Percentiles rank a stretch among this genome's conserved stretches.
phyloP scores from a whole-genome alignment of 352 stramenopile species.

The Phytophthora constricta region DNA sequence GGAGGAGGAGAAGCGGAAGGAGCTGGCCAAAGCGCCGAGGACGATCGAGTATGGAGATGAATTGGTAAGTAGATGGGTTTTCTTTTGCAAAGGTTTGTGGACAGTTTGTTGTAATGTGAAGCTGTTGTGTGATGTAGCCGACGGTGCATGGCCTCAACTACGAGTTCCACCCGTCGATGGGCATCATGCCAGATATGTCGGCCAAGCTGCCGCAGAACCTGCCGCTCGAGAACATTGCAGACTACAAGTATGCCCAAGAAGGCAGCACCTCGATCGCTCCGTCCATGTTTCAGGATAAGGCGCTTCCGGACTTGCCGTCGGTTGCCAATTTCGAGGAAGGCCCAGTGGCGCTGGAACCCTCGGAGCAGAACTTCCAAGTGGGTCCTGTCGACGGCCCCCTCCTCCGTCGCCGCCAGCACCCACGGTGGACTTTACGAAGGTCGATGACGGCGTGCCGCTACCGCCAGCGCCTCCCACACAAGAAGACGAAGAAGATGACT shows the following conservation, averaged over 20 bases:
- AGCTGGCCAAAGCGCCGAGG: conserved; percentile 77
- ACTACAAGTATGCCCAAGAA: conserved; percentile 82
- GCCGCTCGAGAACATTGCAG: conserved; percentile 78
- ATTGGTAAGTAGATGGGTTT: conserved; percentile 45
- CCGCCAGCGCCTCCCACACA: conserved; percentile 54
- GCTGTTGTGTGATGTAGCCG: conserved; percentile 39
- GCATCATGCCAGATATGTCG: conserved; percentile 72
- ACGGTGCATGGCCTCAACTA: conserved; percentile 77
- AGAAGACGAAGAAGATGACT: conserved; percentile 49
- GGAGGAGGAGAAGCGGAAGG: conserved; percentile 87
- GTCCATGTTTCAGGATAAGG: conserved; percentile 86
- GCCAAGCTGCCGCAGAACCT: conserved; percentile 81
- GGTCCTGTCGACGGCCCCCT: conserved; percentile 69
- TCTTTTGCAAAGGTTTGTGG: too few species aligned
- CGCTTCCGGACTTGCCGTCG: conserved; percentile 68
- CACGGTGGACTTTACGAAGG: conserved; percentile 62
- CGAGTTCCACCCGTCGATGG: conserved; percentile 77
- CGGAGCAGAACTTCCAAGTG: conserved; percentile 60
- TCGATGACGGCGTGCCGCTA: conserved; percentile 53
- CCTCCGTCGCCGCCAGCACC: conserved; percentile 68
- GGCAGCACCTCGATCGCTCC: conserved; percentile 75
- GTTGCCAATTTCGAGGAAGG: conserved; percentile 72
- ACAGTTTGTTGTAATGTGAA: too few species aligned
- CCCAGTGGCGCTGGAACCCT: conserved; percentile 67
- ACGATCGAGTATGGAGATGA: conserved; percentile 86